Evolutionary conservation across 2,329 filamentous ascomycete genomes (phyloP), one percentile per base, ranked within the genome.

Genomic region (Aspergillus texensis): DNA sequence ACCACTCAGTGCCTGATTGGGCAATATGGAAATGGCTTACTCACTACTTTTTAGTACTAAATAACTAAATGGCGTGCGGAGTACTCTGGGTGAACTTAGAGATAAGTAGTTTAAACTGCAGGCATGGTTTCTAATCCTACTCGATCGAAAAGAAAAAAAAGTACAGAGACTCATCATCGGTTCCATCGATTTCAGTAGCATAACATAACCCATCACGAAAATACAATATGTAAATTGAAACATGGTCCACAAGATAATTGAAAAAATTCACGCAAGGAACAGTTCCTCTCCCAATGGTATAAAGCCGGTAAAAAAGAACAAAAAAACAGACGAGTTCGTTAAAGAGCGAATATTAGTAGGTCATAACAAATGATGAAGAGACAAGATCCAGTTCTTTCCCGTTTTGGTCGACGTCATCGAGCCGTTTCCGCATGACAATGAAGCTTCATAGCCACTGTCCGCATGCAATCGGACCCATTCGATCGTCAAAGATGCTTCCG

Each of bases 401-500:
- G 55, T 36, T 32, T 30, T 12, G n/a, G 36, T n/a, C 30, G 36
- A 54, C 36, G 14, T 41, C 48, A 24, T 53, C 19, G 58, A 39
- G 28, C 30, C 52, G 19, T 36, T 54, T 53, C 32, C 14, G 39
- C 34, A 39, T 21, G n/a, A 32, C 16, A 48, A 34, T 39, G 19
- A 21, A 53, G 46, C 58, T 48, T 72, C 69, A 82, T 36, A 82
- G 76, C 81, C 81, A 83, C 26, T 75, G 67, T 39, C 76, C 71
- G 6, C 67, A 64, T 41, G 70, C 70, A 58, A 79, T 68, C 19
- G 77, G 70, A 8, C 75, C 76, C 32, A 78, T 70, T 54, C 74
- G 71, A 66, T 81, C 79, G 45, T 81, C 81, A 73, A 91, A 89
- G 75, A 90, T 88, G 63, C 82, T 84, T 57, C 84, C 78, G 71